Conservation (phyloP, 768 basidiomycete genomes). For the Tricholoma saponaceum region DNA sequence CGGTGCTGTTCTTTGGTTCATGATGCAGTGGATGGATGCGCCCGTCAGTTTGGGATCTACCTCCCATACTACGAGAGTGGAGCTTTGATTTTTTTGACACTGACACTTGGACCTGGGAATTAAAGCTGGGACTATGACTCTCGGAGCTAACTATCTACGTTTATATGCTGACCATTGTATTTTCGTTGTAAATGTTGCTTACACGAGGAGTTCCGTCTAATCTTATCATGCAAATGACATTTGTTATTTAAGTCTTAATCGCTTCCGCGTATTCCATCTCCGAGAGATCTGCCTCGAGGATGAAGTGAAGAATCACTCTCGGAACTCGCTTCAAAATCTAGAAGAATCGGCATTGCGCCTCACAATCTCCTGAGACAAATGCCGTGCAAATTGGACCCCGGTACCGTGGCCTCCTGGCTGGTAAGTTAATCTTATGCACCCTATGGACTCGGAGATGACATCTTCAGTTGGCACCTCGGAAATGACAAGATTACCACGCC, state of each 20-base stretch:
- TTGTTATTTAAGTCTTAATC: not conserved
- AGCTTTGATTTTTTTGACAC: not conserved
- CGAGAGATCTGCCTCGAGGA: too few species aligned
- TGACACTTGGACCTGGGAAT: not conserved
- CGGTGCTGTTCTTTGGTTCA: conserved; percentile 8
- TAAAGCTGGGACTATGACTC: not conserved
- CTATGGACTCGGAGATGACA: too few species aligned
- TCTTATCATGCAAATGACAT: not conserved
- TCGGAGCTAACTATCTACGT: not conserved
- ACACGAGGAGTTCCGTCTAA: not conserved
- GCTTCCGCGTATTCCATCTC: too few species aligned
- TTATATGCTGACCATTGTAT: not conserved
- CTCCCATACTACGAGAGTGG: not conserved
- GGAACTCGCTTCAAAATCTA: too few species aligned
- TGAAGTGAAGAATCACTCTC: too few species aligned
- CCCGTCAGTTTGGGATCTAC: not conserved
- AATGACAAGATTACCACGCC: too few species aligned
- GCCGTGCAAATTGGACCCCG: too few species aligned
- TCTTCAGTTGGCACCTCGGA: too few species aligned
- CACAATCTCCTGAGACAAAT: too few species aligned
- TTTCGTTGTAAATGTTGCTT: not conserved
- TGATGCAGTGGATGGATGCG: not conserved
- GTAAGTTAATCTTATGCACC: too few species aligned
- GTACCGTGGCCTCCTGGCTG: too few species aligned
- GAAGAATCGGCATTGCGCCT: too few species aligned